Base-by-base conservation (phyloP, 2,329 filamentous ascomycete species). In the Phaeoacremonium minimum region DNA sequence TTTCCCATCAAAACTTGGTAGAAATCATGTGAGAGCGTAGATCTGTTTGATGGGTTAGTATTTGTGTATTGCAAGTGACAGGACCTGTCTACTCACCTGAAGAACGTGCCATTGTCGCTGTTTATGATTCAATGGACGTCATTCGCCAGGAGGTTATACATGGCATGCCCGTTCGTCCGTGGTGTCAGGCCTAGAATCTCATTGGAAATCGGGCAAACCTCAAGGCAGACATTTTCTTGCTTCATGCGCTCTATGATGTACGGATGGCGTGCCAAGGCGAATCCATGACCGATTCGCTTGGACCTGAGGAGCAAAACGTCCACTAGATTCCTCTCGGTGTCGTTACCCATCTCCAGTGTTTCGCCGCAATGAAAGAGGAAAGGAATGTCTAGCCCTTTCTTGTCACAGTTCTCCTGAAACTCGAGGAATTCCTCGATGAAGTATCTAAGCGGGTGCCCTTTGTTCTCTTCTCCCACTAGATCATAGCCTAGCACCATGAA, bases 121-220 rank as follows among this genome's bases (percentile, higher is more conserved):
- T 80, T 87, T 22, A 88, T 64, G 0, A 83, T 83, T 58, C 84
- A 88, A 30, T 83, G 81, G 33, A 88, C 73, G 28, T 82, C 77
- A 36, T 83, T 79, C 12, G 82, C 82, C 36, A 88, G 64, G 15
- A 89, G 63, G 41, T 71, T 67, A 28, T 85, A 85, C 52, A 83
- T 75, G n/a, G 79, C 62, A 49, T 88, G 84, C 7, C 83, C 78
- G 28, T 73, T 71, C 39, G 81, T 71, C 30, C 75, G 71, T 7
- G 78, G 71, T 32, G 81, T 84, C 13, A 89, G 68, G 22, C 84
- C 83, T n/a, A 88, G 61, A 1, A 87, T 66, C 63, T 88, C 84
- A 50, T 88, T 88, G 2, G 83, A 87, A 32, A 87, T 86, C 0
- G 84, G 84, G 46, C 85, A 88, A 2, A 85, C 63, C 60, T 88